Percentiles rank a stretch among this genome's conserved stretches.
Conservation (phyloP, 2,329 filamentous ascomycete species). For the Thelonectria rubi region DNA sequence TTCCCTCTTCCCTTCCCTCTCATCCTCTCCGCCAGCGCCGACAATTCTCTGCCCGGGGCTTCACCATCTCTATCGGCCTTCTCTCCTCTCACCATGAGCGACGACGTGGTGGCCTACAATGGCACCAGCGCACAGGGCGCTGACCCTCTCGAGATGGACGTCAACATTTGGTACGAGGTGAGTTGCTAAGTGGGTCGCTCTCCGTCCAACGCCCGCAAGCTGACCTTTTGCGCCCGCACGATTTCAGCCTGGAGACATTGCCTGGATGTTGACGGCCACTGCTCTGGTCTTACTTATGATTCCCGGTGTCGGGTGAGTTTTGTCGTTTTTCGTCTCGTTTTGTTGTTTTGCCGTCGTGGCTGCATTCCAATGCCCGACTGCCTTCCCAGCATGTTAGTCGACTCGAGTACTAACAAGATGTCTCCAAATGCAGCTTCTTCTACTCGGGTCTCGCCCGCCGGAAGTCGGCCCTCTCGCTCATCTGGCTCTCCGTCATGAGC, state of each 20-base stretch:
- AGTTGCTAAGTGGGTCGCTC: slow-evolving; percentile 42
- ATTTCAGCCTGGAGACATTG: slow-evolving; percentile 78
- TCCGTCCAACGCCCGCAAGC: slow-evolving; percentile 36
- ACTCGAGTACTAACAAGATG: slow-evolving; percentile 16
- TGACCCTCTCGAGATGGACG: slow-evolving; percentile 71
- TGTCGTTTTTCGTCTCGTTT: slow-evolving; percentile 10
- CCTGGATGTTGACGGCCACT: slow-evolving; percentile 83
- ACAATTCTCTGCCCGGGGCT: slow-evolving; percentile 7
- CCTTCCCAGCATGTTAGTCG: slow-evolving; percentile 13
- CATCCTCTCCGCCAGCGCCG: slow-evolving; percentile 3
- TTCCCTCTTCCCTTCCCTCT: slow-evolving; percentile 2
- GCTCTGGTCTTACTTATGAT: slow-evolving; percentile 92
- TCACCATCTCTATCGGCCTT: not conserved
- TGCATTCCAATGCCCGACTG: too few species aligned
- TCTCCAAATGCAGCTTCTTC: slow-evolving; percentile 70
- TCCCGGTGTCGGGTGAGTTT: slow-evolving; percentile 78
- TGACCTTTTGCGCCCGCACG: slow-evolving; percentile 44
- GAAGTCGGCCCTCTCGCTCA: slow-evolving; percentile 88
- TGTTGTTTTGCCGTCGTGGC: not conserved
- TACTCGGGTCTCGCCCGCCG: slow-evolving; percentile 89
- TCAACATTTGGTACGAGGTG: slow-evolving; percentile 83
- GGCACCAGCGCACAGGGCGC: slow-evolving; percentile 71
- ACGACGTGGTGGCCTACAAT: slow-evolving; percentile 68
- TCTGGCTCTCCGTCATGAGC: slow-evolving; percentile 91
- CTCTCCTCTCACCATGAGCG: slow-evolving; percentile 33